Conservation (phyloP, 176 grass and related monocot genomes). For the Rhynchospora breviuscula region DNA sequence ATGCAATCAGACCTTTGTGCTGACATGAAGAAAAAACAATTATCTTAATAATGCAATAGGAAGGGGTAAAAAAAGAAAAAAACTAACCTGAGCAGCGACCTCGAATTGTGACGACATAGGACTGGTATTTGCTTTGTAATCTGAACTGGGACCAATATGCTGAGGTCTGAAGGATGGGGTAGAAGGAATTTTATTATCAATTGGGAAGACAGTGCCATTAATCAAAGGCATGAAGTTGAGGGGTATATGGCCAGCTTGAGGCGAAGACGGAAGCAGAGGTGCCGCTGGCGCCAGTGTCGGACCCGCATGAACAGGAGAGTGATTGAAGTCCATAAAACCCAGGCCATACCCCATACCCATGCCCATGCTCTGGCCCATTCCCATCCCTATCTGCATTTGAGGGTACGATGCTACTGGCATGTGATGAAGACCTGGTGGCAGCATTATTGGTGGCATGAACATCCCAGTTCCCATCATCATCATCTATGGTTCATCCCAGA, state of each 20-base stretch:
- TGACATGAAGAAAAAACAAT: neutral
- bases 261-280: no score
- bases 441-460: conserved; percentile 15
- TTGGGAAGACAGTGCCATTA: neutral
- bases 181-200: neutral
- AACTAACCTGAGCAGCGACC: neutral
- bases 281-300: neutral
- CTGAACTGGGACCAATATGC: neutral
- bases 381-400: conserved; percentile 12
- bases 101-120: neutral
- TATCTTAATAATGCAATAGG: neutral
- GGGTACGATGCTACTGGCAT: neutral
- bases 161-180: neutral
- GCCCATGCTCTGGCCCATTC: neutral
- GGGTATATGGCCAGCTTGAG: neutral
- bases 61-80: neutral
- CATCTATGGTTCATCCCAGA: conserved; percentile 15
- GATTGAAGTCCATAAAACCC: conserved; percentile 7
- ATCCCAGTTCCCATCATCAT: conserved; percentile 15
- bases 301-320: neutral
- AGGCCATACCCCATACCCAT: conserved; percentile 14
- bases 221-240: neutral
- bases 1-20: neutral
- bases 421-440: conserved; percentile 22
- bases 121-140: neutral